These are phyloP conservation scores for Fusarium sp. DNA, from an alignment of 2,329 filamentous ascomycete species.

Conservation along the genomic window DNA sequence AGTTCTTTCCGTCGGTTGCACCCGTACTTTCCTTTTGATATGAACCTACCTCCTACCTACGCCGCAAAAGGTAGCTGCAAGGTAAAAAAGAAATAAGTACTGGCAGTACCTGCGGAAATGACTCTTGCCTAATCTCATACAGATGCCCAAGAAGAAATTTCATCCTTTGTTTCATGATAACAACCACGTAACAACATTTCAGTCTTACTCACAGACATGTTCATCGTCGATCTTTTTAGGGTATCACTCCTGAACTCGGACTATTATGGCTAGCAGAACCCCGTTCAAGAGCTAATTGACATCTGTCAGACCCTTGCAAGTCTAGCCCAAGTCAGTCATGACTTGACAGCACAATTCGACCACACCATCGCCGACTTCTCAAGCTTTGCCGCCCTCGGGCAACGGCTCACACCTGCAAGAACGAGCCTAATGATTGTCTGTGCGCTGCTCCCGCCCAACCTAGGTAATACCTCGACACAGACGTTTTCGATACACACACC, in stretches of 20 bases:
- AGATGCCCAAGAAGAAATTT: neutral
- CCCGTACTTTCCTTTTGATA: neutral
- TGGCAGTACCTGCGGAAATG: neutral
- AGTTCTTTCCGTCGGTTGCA: neutral
- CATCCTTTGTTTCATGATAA: neutral
- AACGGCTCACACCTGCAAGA: slow-evolving; percentile 35
- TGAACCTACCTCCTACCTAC: neutral
- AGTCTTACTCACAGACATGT: neutral
- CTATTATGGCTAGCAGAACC: slow-evolving; percentile 16
- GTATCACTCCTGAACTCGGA: slow-evolving; percentile 7
- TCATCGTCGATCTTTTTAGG: slow-evolving; percentile 11
- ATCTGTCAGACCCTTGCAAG: slow-evolving; percentile 39
- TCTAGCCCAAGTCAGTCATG: slow-evolving; percentile 25
- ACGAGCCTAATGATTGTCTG: slow-evolving; percentile 44
- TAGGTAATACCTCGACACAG: slow-evolving; percentile 1
- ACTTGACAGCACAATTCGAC: slow-evolving; percentile 21
- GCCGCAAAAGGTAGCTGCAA: neutral
- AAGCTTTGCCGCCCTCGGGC: slow-evolving; percentile 39
- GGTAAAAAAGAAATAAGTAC: neutral
- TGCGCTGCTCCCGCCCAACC: slow-evolving; percentile 30
- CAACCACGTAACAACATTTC: neutral
- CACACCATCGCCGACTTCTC: slow-evolving; percentile 34
- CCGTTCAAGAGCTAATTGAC: slow-evolving; percentile 17
- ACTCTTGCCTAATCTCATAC: neutral
- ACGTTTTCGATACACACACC: slow-evolving; percentile 32